Evolutionary conservation across 768 basidiomycete genomes (phyloP).

Genomic region (Chlorophyllum brunneum): DNA sequence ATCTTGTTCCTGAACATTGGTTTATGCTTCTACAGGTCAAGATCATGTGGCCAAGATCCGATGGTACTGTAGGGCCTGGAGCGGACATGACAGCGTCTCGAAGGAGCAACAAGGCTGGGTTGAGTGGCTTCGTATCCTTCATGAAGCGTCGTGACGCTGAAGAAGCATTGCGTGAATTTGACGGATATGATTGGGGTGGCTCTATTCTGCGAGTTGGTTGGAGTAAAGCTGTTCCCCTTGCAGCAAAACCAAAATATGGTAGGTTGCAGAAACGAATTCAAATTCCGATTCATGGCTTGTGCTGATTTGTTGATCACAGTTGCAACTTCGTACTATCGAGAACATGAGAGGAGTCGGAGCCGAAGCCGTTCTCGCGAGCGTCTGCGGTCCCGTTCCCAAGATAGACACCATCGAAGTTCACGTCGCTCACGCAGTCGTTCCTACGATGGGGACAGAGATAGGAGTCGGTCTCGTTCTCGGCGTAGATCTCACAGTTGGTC

Average conservation of each 20-base stretch:
- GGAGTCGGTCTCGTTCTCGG: constrained; percentile 39
- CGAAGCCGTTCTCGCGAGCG: constrained; percentile 37
- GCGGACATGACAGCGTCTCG: constrained; percentile 74
- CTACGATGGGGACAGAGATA: constrained; percentile 30
- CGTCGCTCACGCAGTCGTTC: constrained; percentile 50
- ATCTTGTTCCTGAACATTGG: not conserved
- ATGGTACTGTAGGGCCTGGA: constrained; percentile 62
- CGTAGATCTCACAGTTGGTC: constrained; percentile 30
- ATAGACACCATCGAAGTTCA: constrained; percentile 33
- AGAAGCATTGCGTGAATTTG: constrained; percentile 79
- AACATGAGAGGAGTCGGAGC: constrained; percentile 26
- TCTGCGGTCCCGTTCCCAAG: constrained; percentile 37
- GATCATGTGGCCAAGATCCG: constrained; percentile 98
- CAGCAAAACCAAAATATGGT: constrained; percentile 80
- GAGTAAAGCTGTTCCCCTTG: constrained; percentile 95
- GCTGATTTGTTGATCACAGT: constrained; percentile 13
- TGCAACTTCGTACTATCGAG: constrained; percentile 15
- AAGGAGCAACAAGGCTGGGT: constrained; percentile 64
- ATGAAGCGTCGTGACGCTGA: constrained; percentile 95
- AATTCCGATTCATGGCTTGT: not conserved
- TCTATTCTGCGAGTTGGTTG: constrained; percentile 85
- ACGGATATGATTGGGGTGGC: constrained; percentile 95
- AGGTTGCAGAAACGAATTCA: constrained; percentile 7
- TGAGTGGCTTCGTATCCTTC: constrained; percentile 96
- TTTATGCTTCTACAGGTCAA: constrained; percentile 58